Evolutionary conservation across 495 filamentous ascomycete species (phyloP).

Genomic region (Glarea lozoyensis): DNA sequence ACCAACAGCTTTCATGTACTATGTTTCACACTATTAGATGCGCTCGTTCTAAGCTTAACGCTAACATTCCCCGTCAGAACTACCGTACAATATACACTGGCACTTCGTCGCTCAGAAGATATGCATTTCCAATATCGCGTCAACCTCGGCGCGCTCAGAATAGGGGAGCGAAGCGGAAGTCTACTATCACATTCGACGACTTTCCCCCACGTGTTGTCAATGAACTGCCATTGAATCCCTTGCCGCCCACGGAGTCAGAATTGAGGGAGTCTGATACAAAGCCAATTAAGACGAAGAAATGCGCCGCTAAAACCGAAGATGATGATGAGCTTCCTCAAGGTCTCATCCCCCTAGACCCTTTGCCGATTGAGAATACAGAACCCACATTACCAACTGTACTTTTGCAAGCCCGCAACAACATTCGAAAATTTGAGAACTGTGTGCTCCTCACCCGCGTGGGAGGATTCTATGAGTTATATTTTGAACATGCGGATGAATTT

Average conservation of each 20-base stretch:
- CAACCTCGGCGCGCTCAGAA: conserved; percentile 5
- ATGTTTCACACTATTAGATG: no score
- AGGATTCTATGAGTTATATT: conserved; percentile 95
- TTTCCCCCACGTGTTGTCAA: neutral
- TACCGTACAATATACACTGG: no score
- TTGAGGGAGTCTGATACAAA: no score
- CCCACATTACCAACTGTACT: conserved; percentile 78
- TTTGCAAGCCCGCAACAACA: conserved; percentile 82
- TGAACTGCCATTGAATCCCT: conserved; percentile 1
- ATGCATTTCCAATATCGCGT: neutral
- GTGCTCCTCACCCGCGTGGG: conserved; percentile 86
- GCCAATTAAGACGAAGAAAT: no score
- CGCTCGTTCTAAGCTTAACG: no score
- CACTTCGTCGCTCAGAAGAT: neutral
- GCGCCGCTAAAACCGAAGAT: no score
- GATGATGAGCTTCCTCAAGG: conserved; percentile 20
- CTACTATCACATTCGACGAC: conserved; percentile 5
- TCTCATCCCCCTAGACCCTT: conserved; percentile 11
- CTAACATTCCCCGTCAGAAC: no score
- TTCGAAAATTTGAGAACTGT: conserved; percentile 82
- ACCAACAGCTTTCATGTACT: no score
- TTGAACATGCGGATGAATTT: conserved; percentile 83
- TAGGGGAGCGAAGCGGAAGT: conserved; percentile 23
- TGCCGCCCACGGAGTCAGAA: no score
- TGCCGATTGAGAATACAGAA: conserved; percentile 9